phyloP scores from a whole-genome alignment of 2,329 filamentous ascomycete species.

The Colletotrichum sp. region DNA sequence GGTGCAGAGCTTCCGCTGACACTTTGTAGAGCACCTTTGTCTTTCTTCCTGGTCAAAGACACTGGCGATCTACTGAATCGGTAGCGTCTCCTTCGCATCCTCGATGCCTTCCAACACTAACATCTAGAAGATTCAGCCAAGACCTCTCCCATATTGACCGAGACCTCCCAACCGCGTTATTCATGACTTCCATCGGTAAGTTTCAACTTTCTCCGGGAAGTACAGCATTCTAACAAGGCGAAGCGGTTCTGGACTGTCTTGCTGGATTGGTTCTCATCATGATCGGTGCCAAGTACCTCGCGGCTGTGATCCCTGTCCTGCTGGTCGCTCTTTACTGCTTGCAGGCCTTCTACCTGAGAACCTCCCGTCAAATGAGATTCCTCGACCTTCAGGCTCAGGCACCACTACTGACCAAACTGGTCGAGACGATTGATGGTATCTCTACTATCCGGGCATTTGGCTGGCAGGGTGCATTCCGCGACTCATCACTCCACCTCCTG shows the following conservation, averaged over 20 bases:
- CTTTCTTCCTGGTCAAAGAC: constrained; percentile 26
- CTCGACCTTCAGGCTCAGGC: constrained; percentile 60
- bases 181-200: neutral
- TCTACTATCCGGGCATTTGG: constrained; percentile 32
- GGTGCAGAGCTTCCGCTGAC: neutral
- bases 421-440: constrained; percentile 39
- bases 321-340: constrained; percentile 27
- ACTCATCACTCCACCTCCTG: neutral
- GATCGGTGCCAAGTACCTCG: constrained; percentile 48
- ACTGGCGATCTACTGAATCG: constrained; percentile 25
- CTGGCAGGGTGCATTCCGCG: constrained; percentile 21
- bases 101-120: neutral
- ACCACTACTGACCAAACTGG: constrained; percentile 45
- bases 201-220: rapidly evolving
- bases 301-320: constrained; percentile 47
- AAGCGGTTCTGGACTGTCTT: neutral
- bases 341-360: constrained; percentile 44
- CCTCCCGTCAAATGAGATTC: constrained; percentile 60
- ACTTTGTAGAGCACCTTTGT: neutral
- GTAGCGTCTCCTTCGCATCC: neutral
- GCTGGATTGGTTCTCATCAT: constrained; percentile 41
- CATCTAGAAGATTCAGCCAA: constrained; percentile 25
- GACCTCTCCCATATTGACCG: constrained; percentile 30
- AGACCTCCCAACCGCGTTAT: constrained; percentile 18
- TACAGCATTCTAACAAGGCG: neutral